phyloP scores from a whole-genome alignment of 2,329 filamentous ascomycete species.

The Periconia sp. region DNA sequence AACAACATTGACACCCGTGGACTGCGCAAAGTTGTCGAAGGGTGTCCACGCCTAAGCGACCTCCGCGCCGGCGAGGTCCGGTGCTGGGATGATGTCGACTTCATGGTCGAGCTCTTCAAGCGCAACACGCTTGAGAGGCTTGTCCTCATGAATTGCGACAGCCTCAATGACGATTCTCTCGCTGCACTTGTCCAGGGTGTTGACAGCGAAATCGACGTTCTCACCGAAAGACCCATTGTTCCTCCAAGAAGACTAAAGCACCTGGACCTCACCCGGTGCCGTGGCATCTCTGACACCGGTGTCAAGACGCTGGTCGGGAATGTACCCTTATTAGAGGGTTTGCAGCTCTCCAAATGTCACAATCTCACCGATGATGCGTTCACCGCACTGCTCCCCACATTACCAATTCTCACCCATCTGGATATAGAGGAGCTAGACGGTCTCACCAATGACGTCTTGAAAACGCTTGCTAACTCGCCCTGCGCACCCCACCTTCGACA shows the following conservation, averaged over 20 bases:
- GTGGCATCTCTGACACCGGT: constrained; percentile 72
- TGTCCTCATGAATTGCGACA: constrained; percentile 78
- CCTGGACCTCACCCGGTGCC: constrained; percentile 82
- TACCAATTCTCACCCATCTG: constrained; percentile 80
- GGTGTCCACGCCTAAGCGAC: constrained; percentile 76
- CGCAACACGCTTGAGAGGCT: constrained; percentile 85
- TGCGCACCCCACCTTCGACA: constrained; percentile 76
- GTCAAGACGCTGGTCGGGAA: constrained; percentile 75
- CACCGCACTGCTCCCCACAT: constrained; percentile 73
- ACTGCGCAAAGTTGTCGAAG: constrained; percentile 72
- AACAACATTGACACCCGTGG: constrained; percentile 81
- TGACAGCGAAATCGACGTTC: constrained; percentile 78
- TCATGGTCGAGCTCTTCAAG: constrained; percentile 77
- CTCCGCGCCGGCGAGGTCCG: constrained; percentile 81
- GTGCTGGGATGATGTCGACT: constrained; percentile 76
- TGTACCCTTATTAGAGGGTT: constrained; percentile 78
- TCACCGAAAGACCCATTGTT: constrained; percentile 78
- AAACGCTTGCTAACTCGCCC: constrained; percentile 76
- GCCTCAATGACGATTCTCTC: constrained; percentile 77
- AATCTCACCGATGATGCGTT: constrained; percentile 76
- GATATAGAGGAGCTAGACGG: constrained; percentile 86
- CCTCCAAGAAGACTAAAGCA: constrained; percentile 80
- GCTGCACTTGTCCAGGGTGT: constrained; percentile 75
- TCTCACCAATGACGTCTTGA: constrained; percentile 76
- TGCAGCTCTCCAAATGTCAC: constrained; percentile 82